A percentile compares a stretch with the other conserved stretches of the same genome.
Conservation (phyloP, 2,329 filamentous ascomycete species). For the Talaromyces rugulosus region DNA sequence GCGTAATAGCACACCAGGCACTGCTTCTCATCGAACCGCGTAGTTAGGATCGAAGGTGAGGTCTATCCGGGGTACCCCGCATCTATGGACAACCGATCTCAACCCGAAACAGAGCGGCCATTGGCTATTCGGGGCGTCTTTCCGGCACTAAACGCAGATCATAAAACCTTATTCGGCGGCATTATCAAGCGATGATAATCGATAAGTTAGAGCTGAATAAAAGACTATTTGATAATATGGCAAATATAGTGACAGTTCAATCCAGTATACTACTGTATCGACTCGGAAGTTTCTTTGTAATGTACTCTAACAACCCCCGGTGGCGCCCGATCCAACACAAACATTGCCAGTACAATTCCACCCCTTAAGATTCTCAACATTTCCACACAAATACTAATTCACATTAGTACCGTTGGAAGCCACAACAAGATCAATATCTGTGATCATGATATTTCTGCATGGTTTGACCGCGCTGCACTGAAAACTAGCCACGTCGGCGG, state of each 20-base stretch:
- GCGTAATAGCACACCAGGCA: neutral
- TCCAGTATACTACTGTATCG: neutral
- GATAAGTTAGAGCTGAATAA: neutral
- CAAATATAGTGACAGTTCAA: neutral
- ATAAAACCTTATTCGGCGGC: neutral
- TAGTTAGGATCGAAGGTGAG: neutral
- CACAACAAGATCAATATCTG: slow-evolving; percentile 15
- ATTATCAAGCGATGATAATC: neutral
- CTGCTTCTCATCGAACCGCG: neutral
- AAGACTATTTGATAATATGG: neutral
- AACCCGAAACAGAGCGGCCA: neutral
- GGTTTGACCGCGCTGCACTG: slow-evolving; percentile 29
- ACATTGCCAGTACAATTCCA: slow-evolving; percentile 23
- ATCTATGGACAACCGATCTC: neutral
- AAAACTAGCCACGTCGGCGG: slow-evolving; percentile 21
- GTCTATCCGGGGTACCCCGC: neutral
- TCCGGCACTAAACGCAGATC: neutral
- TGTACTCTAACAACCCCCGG: slow-evolving; percentile 2
- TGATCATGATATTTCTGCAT: slow-evolving; percentile 22
- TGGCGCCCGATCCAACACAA: slow-evolving; percentile 29
- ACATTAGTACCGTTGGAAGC: slow-evolving; percentile 18
- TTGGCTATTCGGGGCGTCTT: neutral
- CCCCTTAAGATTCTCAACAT: slow-evolving; percentile 18
- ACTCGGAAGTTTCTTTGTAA: neutral
- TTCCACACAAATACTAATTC: slow-evolving; percentile 22